Base-by-base conservation (phyloP, 148 eudicot species). In the Simmondsia chinensis region DNA sequence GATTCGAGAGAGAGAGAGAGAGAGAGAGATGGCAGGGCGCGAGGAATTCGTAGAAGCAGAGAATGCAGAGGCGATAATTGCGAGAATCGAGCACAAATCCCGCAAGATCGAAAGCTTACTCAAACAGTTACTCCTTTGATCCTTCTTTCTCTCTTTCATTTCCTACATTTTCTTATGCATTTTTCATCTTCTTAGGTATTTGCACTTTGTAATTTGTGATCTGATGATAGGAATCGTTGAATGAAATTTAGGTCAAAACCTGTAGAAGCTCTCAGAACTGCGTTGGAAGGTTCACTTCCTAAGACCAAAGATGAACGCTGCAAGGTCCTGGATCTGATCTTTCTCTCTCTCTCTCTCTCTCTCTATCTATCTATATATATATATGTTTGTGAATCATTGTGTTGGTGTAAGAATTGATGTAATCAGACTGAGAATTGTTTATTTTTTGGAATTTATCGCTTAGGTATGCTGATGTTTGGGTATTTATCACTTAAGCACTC, bases 71-170 rank as follows among this genome's bases (percentile, higher is more conserved):
- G 97, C 97, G 22, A 77, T 89, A 9, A 80, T 89, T 58, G 64
- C 75, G 37, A 44, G 97, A 56, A 89, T 89, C 63, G 97, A 89
- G 49, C 91, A 89, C 59, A 89, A 89, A 57, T 80, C 97, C 28
- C 80, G 84, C 74, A 89, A 89, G 74, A 89, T 89, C 78, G 97
- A 89, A 60, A 73, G 73, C 63, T 60, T 89, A 25, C 95, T 89
- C 72, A 84, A 81, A 72, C 97, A 84, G 97, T 82, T 35, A 20
- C 2, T n/a, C 0, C 47, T 23, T n/a, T 10, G n/a, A n/a, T n/a
- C 31, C 25, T 13, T 20, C 46, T 42, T 12, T 0, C 15, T 1
- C 25, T 16, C 3, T 21, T 19, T 42, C 17, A 12, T 20, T 2
- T 38, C 23, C 4, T 36, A 2, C 3, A 0, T 5, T 12, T 38